Percentiles rank a stretch among this genome's conserved stretches.
Conservation (phyloP, 2,329 filamentous ascomycete genomes). For the Aschersonia sp. region DNA sequence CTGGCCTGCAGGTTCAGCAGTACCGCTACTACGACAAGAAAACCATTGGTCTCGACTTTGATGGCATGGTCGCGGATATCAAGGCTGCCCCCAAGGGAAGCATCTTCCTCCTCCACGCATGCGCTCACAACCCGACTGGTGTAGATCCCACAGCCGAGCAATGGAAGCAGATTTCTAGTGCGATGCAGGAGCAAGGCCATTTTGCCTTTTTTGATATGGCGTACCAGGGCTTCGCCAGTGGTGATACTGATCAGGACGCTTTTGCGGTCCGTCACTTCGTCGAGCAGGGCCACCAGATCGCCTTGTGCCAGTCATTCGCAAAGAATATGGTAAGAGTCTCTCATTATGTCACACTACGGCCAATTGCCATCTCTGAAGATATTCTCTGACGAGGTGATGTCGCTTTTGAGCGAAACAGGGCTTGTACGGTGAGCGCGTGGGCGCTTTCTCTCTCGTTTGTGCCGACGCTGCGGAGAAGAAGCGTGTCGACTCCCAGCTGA, state of each 20-base stretch:
- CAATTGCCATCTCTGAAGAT: background rate
- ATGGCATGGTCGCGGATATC: constrained; percentile 81
- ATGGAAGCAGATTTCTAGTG: constrained; percentile 80
- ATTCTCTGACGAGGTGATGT: background rate
- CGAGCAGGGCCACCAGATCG: constrained; percentile 76
- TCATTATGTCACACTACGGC: background rate
- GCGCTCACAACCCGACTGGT: constrained; percentile 95
- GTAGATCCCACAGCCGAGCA: constrained; percentile 86
- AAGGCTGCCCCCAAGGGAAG: constrained; percentile 75
- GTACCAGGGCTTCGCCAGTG: constrained; percentile 95
- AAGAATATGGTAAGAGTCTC: constrained; percentile 78
- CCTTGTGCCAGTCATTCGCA: constrained; percentile 85
- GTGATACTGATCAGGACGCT: constrained; percentile 82
- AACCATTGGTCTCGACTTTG: constrained; percentile 95
- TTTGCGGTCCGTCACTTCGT: constrained; percentile 91
- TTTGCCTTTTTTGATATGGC: constrained; percentile 99
- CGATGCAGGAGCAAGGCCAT: constrained; percentile 75
- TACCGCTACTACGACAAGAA: constrained; percentile 99
- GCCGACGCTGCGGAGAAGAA: constrained; percentile 81
- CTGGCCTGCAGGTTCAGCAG: constrained; percentile 78
- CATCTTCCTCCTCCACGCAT: constrained; percentile 89
- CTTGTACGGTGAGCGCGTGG: constrained; percentile 95
- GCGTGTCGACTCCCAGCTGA: constrained; percentile 92
- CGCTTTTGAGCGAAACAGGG: constrained; percentile 36
- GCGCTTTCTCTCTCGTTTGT: constrained; percentile 87